Evolutionary conservation across 768 basidiomycete genomes (phyloP).

Genomic region (Leccinum sublutescens): DNA sequence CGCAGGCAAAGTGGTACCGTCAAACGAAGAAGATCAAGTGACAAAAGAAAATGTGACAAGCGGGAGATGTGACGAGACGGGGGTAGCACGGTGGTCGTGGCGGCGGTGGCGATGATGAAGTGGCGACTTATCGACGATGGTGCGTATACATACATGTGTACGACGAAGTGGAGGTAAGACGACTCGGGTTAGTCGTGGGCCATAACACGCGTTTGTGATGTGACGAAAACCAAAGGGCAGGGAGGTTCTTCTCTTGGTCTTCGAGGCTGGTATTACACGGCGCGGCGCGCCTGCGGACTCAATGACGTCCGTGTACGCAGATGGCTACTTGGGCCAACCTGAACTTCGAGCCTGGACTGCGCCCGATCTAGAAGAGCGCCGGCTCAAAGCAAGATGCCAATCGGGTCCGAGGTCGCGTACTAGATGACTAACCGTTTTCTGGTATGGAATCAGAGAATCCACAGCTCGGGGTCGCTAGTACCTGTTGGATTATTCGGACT

Average conservation of each 20-base stretch:
- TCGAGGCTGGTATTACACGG: background rate
- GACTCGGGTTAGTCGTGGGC: background rate
- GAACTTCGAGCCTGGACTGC: background rate
- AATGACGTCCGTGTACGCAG: background rate
- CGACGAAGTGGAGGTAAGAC: background rate
- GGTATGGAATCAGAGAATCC: background rate
- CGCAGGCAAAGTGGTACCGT: background rate
- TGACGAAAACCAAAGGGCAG: background rate
- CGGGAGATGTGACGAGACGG: constrained; percentile 1
- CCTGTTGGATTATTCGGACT: too few relatives aligned
- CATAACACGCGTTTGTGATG: background rate
- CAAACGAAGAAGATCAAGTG: background rate
- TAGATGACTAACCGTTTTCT: too few relatives aligned
- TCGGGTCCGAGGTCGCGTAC: background rate
- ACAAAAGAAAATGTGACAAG: background rate
- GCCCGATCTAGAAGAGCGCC: background rate
- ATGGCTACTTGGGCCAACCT: background rate
- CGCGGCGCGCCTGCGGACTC: background rate
- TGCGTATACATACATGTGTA: background rate
- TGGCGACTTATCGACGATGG: background rate
- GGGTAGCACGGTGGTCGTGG: constrained; percentile 2
- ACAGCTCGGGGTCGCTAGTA: too few relatives aligned
- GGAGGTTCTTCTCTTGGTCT: background rate
- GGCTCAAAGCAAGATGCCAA: background rate
- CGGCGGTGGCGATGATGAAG: background rate